Evolutionary conservation across 805 yeast species (phyloP).

Genomic region (Suhomyces tanzawaensis): DNA sequence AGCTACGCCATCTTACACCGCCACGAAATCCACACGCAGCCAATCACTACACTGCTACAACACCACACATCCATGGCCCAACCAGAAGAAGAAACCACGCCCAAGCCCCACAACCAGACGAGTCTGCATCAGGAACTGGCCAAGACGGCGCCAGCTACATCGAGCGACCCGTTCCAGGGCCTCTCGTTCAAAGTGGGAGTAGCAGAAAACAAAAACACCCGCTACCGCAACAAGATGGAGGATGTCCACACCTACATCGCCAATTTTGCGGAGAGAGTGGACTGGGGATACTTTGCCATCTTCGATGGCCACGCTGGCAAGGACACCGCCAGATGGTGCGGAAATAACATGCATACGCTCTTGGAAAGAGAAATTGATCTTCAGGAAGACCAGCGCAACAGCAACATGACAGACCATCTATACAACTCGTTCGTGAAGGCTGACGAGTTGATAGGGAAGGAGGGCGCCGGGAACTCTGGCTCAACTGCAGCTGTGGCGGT

Average conservation of each 20-base stretch:
- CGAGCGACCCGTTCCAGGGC: conserved; percentile 48
- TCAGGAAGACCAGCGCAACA: conserved; percentile 5
- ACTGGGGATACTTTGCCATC: conserved; percentile 93
- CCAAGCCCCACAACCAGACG: too few species aligned
- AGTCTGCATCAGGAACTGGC: conserved; percentile 1
- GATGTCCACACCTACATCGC: conserved; percentile 93
- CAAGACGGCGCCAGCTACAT: too few species aligned
- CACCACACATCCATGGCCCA: conserved; percentile 10
- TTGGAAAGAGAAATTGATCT: conserved; percentile 52
- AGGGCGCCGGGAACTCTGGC: conserved; percentile 74
- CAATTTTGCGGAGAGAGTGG: conserved; percentile 85
- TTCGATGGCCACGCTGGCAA: conserved; percentile 98
- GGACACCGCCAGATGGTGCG: conserved; percentile 93
- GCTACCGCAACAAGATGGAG: conserved; percentile 88
- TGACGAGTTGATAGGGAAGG: conserved; percentile 62
- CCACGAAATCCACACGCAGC: too few species aligned
- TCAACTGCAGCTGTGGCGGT: conserved; percentile 96
- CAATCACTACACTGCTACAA: too few species aligned
- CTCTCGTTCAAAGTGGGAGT: conserved; percentile 84
- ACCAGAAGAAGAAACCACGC: too few species aligned
- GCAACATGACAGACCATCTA: conserved; percentile 63
- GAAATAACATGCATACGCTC: conserved; percentile 73
- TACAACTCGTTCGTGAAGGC: conserved; percentile 71
- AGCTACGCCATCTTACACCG: too few species aligned
- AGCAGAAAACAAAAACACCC: conserved; percentile 80